Base-by-base conservation (phyloP, 2,329 filamentous ascomycete genomes). In the Calonectria pteridis region DNA sequence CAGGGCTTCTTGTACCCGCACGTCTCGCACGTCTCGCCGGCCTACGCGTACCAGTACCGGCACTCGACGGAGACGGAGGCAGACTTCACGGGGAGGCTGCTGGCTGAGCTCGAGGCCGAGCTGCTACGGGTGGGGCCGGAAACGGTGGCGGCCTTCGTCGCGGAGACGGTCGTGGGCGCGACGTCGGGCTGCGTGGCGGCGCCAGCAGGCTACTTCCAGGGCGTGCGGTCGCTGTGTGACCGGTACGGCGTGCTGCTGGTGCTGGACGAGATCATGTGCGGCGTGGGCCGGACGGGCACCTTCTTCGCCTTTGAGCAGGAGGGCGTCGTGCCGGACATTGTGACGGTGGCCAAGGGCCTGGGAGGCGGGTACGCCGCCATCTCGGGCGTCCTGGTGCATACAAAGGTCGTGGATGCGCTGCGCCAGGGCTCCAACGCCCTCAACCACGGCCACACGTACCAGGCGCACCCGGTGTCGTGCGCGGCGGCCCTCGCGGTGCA, bases 221-320 rank as follows among this genome's bases (percentile, higher is more conserved):
- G 86, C 43, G 89, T 88, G 0, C 77, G 87, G 59, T 77, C 82
- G 0, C 83, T 92, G 0, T 92, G 90, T 80, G 84, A 87, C 33
- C 86, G 86, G 49, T 83, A 91, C 73, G 88, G 87, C 1, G 86
- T 88, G 0, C 83, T 91, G 11, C 82, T 91, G 18, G 84, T 89
- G 28, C 71, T 89, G 0, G 89, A 90, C 74, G 87, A 90, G 81
- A 88, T 94, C 75, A 94, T 94, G 92, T 92, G 89, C 69, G 91
- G 91, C 16, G 89, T 90, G 83, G 91, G 91, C 7, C 87, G 91
- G 10, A 88, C 87, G 0, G 91, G 91, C 0, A 90, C 85, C 16
- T 82, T 93, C 79, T 88, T 94, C 83, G 89, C 91, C 1, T 93
- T 90, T 87, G 84, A 31, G 86, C 86, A 76, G 86, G 85, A 14